Evolutionary conservation across 345 rosid genomes (phyloP), one percentile per base, ranked within the genome.

Genomic region (Eucalyptus marginata): DNA sequence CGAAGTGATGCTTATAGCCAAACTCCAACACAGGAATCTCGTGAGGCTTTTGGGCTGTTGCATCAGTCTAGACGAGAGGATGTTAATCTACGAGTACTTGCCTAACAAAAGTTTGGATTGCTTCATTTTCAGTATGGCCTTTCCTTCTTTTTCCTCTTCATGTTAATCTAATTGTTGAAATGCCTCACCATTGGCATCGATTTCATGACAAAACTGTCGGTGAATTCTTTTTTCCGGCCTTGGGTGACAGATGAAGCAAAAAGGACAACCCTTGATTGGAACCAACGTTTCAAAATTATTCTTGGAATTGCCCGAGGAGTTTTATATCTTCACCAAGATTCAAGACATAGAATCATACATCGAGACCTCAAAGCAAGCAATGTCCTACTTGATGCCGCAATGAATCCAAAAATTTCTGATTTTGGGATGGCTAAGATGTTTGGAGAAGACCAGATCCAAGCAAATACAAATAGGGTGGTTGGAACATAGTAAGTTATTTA

Each of bases 11-110:
- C 20, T 64, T 7, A 49, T 88, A 22, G 24, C 90, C 14, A 89
- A 86, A 87, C 89, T 87, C 25, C 89, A 87, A 59, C 92, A 91
- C 9, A 40, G 90, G 71, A 91, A 91, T 71, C 62, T 20, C 27
- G 62, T 56, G 27, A 56, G 62, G 12, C 62, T 56, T 56, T 56
- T 56, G 29, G 0, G 62, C 25, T 56, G 62, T 56, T 56, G 62
- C 62, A 56, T 56, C 62, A 8, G 27, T 24, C 25, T 20, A 56
- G 62, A 56, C 62, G 27, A 56, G 27, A 56, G 62, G 62, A 56
- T 56, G 62, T 56, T 56, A 56, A 56, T 56, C 62, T 56, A 56
- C 27, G 27, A 56, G 27, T 56, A 56, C 62, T 56, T 56, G 62
- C 62, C 62, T 20, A 56, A 56, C 29, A 56, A 56, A 56, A 24